Evolutionary conservation across 257 asterid genomes (phyloP), one percentile per base, ranked within the genome.

Genomic region (Fraxinus americana): DNA sequence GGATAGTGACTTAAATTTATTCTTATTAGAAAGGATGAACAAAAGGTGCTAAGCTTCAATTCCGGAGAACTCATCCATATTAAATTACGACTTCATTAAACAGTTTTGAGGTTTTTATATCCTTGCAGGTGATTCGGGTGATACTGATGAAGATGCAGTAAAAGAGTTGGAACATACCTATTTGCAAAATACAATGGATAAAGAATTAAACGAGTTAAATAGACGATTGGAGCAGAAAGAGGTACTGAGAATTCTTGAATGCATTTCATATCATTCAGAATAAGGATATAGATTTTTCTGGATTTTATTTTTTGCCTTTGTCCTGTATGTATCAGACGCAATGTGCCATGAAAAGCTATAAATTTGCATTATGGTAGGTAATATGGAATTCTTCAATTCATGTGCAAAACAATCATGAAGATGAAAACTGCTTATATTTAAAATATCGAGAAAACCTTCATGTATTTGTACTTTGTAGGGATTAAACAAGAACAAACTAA

Each of bases 111-210:
- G 32, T 65, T 72, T 52, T 27, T 0, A 3, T 82, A 57, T 83
- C 61, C 74, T 74, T 80, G 79, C 88, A 90, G 99, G 98, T 82
- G 98, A 96, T 80, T 86, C 92, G 43, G 92, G 85, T 48, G 98
- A 90, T 82, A 85, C 89, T 75, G 98, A 96, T 85, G 98, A 96
- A 75, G 99, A 91, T 85, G 77, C 97, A 34, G 96, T 84, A 3
- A 96, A 96, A 77, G 99, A 96, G 82, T 91, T 91, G 96, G 99
- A 96, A 84, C 99, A 96, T 86, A 88, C 92, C 69, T 92, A 92
- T 85, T 81, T 93, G 86, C 99, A 94, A 89, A 96, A 88, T 81
- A 90, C 88, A 45, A 80, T 96, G 97, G 99, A 94, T 88, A 93
- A 96, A 86, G 97, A 96, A 87, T 85, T 96, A 87, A 78, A 72